Evolutionary conservation across 2,329 filamentous ascomycete genomes (phyloP).

Genomic region (Trichothecium sympodiale): DNA sequence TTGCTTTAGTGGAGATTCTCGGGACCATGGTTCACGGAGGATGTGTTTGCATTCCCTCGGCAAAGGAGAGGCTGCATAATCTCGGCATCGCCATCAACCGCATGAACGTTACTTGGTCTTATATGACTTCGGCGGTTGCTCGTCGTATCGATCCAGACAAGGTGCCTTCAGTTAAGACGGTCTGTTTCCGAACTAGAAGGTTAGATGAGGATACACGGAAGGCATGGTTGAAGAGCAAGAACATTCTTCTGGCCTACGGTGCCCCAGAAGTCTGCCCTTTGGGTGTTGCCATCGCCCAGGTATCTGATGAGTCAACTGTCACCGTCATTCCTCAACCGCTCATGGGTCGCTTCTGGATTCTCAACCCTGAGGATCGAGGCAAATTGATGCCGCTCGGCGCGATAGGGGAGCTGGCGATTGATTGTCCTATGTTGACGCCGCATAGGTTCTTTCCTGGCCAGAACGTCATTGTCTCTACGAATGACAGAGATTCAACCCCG

Average conservation of each 20-base stretch:
- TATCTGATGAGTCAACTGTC: constrained; percentile 23
- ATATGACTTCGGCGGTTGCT: constrained; percentile 50
- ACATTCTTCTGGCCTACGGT: constrained; percentile 39
- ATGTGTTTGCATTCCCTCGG: constrained; percentile 46
- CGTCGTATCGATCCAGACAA: constrained; percentile 25
- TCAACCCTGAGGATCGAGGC: constrained; percentile 38
- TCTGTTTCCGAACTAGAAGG: constrained; percentile 37
- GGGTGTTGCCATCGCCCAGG: constrained; percentile 35
- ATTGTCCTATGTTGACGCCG: constrained; percentile 29
- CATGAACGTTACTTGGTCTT: constrained; percentile 39
- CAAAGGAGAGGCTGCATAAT: constrained; percentile 36
- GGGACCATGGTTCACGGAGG: constrained; percentile 43
- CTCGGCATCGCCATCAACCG: constrained; percentile 36
- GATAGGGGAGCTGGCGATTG: constrained; percentile 48
- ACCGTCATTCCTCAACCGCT: constrained; percentile 35
- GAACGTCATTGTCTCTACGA: constrained; percentile 7
- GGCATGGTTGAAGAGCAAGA: constrained; percentile 33
- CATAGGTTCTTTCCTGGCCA: constrained; percentile 22
- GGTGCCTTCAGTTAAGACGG: constrained; percentile 25
- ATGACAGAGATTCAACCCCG: constrained; percentile 8
- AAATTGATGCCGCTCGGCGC: constrained; percentile 41
- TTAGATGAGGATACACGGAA: constrained; percentile 36
- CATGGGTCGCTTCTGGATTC: constrained; percentile 38
- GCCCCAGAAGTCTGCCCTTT: constrained; percentile 39
- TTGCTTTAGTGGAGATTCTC: constrained; percentile 39